Percentiles rank a stretch among this genome's conserved stretches.
phyloP scores from a whole-genome alignment of 2,329 filamentous ascomycete genomes.

The Teratosphaeria epicoccoides region DNA sequence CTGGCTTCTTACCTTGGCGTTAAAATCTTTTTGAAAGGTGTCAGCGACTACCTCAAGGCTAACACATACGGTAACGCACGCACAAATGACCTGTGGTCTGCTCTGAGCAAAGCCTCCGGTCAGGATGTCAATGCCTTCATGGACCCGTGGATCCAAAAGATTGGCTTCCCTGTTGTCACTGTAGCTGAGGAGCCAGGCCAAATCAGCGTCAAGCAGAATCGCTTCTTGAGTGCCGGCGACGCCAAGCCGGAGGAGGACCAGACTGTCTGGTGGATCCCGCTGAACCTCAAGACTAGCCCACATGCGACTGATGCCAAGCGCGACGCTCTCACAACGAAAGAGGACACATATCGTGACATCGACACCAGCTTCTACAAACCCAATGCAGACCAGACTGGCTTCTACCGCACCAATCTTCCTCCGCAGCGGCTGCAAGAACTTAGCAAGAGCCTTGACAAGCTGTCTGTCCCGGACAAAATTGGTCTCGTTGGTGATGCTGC shows the following conservation, averaged over 20 bases:
- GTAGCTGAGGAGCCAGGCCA: conserved; percentile 74
- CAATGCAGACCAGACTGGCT: conserved; percentile 80
- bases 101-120: conserved; percentile 76
- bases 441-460: conserved; percentile 60
- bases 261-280: conserved; percentile 91
- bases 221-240: conserved; percentile 86
- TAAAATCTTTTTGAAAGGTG: conserved; percentile 80
- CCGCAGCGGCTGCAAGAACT: conserved; percentile 72
- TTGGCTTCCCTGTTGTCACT: conserved; percentile 85
- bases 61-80: conserved; percentile 85
- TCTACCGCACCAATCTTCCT: conserved; percentile 89
- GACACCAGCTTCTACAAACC: conserved; percentile 83
- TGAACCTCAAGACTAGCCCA: conserved; percentile 69
- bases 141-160: conserved; percentile 90
- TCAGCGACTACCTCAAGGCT: conserved; percentile 77
- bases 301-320: conserved; percentile 52
- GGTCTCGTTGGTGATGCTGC: conserved; percentile 82
- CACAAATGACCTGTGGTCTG: conserved; percentile 83
- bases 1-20: conserved; percentile 79
- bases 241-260: conserved; percentile 82
- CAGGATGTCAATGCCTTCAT: conserved; percentile 80
- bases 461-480: conserved; percentile 84
- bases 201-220: conserved; percentile 71
- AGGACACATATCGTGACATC: conserved; percentile 64
- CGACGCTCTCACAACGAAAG: conserved; percentile 62